Base-by-base conservation (phyloP, 257 asterid species). In the Dorcoceras hygrometricum region DNA sequence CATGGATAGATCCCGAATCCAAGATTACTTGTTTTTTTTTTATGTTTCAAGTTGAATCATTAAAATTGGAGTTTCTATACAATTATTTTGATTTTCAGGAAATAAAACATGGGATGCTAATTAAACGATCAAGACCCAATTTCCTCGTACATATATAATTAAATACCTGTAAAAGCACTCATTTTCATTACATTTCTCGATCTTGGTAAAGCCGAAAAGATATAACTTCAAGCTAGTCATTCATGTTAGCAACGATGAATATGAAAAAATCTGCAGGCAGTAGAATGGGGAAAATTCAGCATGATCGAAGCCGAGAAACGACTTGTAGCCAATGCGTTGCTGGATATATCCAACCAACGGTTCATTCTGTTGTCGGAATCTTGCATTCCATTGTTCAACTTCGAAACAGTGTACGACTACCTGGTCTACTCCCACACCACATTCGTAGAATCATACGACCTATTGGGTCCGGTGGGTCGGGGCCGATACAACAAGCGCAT, bases 331-430 rank as follows among this genome's bases (percentile, higher is more conserved):
- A 81, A 81, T 57, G 89, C 92, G 0, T 62, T 86, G 20, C 85
- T 85, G 6, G 89, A 85, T 28, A 14, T 59, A 14, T 71, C 87
- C 5, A 86, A 86, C 60, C 77, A 75, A 69, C 70, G 82, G 16
- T 86, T 86, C 20, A 75, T 83, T 3, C 68, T 83, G 3, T 66
- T 86, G 4, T 86, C 86, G 0, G 87, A 86, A 62, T 69, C 86
- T 0, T 83, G 95, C 86, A 85, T 87, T 19, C 96, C 97, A 0
- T 53, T 89, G 5, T 87, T 79, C 78, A 78, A 84, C 73, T 89
- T 89, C 79, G 67, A 69, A 0, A 89, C 88, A 7, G 34, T 87
- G 64, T 87, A 87, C 59, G 24, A 55, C 36, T 84, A 85, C 71
- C 72, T 89, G 2, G 76, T 84, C 4, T 43, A 75, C 22, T 85